These are phyloP conservation scores for Pholiota molesta DNA, from an alignment of 768 basidiomycete species.

Conservation along the genomic window DNA sequence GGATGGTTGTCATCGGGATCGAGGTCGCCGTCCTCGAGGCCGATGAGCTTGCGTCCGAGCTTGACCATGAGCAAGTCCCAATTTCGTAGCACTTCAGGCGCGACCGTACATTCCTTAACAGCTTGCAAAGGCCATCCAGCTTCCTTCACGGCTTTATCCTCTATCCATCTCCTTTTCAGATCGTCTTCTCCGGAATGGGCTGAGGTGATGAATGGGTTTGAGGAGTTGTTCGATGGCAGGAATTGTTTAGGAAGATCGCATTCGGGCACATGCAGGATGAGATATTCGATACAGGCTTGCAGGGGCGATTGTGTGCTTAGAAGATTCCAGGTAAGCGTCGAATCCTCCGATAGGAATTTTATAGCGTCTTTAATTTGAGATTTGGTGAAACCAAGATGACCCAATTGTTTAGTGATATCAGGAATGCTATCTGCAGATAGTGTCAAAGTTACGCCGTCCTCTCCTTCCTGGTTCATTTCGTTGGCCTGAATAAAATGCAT, in stretches of 20 bases:
- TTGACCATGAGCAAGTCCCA: constrained; percentile 58
- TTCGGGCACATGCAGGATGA: constrained; percentile 83
- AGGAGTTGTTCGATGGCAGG: constrained; percentile 64
- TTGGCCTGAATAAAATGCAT: constrained; percentile 42
- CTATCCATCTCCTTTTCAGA: constrained; percentile 76
- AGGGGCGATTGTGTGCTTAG: constrained; percentile 61
- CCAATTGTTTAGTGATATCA: constrained; percentile 57
- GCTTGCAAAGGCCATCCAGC: constrained; percentile 79
- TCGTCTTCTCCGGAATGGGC: constrained; percentile 63
- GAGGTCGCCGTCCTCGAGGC: constrained; percentile 32
- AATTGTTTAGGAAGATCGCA: constrained; percentile 83
- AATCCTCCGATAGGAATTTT: constrained; percentile 59
- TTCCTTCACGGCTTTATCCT: constrained; percentile 79
- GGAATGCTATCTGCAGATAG: constrained; percentile 46
- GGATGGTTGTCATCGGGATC: constrained; percentile 10
- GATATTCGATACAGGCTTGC: constrained; percentile 83
- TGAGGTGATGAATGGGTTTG: constrained; percentile 69
- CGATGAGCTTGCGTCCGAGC: constrained; percentile 59
- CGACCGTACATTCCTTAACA: constrained; percentile 58
- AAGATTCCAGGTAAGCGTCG: constrained; percentile 62
- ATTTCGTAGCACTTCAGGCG: constrained; percentile 41
- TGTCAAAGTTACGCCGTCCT: constrained; percentile 32
- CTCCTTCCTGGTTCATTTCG: constrained; percentile 51
- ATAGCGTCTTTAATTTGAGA: constrained; percentile 54
- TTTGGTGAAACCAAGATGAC: constrained; percentile 65